Evolutionary conservation across 352 stramenopile species (phyloP), one percentile per base, ranked within the genome.

Genomic region (Globisporangium nunn): DNA sequence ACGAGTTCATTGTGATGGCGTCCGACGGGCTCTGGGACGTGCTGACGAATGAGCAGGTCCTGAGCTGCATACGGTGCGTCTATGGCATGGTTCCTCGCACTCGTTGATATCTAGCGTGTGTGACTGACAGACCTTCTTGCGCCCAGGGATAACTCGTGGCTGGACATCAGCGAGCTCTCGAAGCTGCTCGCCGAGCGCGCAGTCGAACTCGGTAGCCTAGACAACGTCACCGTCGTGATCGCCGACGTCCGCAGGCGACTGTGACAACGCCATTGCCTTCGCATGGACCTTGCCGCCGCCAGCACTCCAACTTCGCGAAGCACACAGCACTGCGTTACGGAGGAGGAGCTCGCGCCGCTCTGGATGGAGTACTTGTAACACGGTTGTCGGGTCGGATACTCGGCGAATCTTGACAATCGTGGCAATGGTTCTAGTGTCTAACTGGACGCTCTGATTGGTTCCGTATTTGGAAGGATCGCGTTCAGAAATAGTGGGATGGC

Each of bases 1-100:
- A 93, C 55, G 78, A 90, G 64, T 91, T 73, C 67, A 81, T 93
- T 33, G 70, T 93, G 30, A 69, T 93, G 39, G 82, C 72, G 0
- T 91, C 82, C 2, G 82, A 93, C 53, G 82, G 82, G 0, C 65
- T 93, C 1, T 93, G 82, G 82, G 82, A 93, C 43, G 71, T 78
- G 5, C 62, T 93, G 17, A 72, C 66, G 12, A 93, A 91, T 54
- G 80, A 93, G 18, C 63, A 82, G 31, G 82, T 89, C 50, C 66
- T 73, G 23, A 54, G 64, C 28, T 81, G 68, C 60, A 81, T 93
- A 53, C 72, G 72, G 77, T 85, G 52, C 51, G 62, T 52, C 12
- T 35, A 23, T 23, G 23, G 23, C 23, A 23, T 0, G 23, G 23
- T 23, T 23, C 23, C 23, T 23, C 23, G 23, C 23, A 23, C 23